A percentile compares a stretch with the other conserved stretches of the same genome.
These are phyloP conservation scores for Zygosaccharomyces bisporus DNA, from an alignment of 805 yeast species.

Conservation along the genomic window DNA sequence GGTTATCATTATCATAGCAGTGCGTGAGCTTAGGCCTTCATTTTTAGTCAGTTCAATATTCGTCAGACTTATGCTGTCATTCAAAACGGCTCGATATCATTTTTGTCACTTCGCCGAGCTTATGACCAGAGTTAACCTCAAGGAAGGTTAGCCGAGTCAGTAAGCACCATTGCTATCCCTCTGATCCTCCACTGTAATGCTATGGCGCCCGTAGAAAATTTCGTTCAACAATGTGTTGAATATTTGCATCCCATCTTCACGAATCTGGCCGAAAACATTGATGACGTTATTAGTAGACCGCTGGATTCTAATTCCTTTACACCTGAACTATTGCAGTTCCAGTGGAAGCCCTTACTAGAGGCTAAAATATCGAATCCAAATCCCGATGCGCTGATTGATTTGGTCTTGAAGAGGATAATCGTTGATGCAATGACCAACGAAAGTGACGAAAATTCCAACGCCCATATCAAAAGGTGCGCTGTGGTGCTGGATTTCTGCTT, in stretches of 20 bases:
- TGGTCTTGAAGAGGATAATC: constrained; percentile 18
- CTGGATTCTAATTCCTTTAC: constrained; percentile 11
- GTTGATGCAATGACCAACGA: constrained; percentile 15
- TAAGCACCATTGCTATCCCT: too few relatives aligned
- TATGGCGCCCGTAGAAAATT: constrained; percentile 11
- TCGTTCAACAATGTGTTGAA: constrained; percentile 16
- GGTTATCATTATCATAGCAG: too few relatives aligned
- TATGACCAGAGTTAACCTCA: background rate
- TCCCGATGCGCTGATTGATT: constrained; percentile 16
- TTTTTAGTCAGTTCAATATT: too few relatives aligned
- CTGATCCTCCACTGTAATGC: background rate
- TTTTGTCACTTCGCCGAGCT: background rate
- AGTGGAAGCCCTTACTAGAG: constrained; percentile 17
- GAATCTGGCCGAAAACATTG: constrained; percentile 6
- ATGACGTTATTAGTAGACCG: constrained; percentile 8
- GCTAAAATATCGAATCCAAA: constrained; percentile 5
- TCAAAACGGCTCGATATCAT: background rate
- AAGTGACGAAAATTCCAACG: constrained; percentile 6
- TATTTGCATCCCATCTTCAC: constrained; percentile 12
- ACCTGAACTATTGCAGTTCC: constrained; percentile 8
- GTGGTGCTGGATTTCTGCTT: constrained; percentile 29
- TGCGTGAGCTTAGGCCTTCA: too few relatives aligned
- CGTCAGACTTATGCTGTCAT: too few relatives aligned
- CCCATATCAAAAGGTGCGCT: constrained; percentile 13
- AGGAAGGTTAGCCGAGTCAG: background rate